Conservation (phyloP, 1,139 yeast species). For the Zygosaccharomyces sapae region DNA sequence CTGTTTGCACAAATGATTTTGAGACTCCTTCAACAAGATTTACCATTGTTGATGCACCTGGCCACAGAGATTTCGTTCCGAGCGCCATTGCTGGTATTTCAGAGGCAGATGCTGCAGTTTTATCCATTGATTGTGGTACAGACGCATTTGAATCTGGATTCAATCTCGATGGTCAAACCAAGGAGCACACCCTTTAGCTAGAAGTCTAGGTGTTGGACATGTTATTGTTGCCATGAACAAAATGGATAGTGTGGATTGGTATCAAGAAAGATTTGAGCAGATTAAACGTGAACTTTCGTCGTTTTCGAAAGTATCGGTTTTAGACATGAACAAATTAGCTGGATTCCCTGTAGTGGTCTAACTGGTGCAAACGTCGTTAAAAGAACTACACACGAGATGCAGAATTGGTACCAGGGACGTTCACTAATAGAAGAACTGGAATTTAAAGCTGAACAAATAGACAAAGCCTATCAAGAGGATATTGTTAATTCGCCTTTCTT, state of each 20-base stretch:
- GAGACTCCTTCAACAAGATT: constrained; percentile 63
- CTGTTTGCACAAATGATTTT: constrained; percentile 79
- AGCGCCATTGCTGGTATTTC: constrained; percentile 97
- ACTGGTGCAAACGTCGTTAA: constrained; percentile 73
- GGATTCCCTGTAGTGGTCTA: constrained; percentile 84
- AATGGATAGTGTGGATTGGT: constrained; percentile 75
- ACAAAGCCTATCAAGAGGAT: constrained; percentile 29
- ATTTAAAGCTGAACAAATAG: constrained; percentile 31
- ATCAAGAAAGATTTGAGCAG: constrained; percentile 56
- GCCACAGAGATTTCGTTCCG: constrained; percentile 96
- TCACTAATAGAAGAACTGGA: constrained; percentile 60
- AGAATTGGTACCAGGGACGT: constrained; percentile 52
- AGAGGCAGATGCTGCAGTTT: constrained; percentile 62
- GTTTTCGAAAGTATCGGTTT: constrained; percentile 68
- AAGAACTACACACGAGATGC: constrained; percentile 32
- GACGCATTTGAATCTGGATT: constrained; percentile 92
- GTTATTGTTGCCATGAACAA: constrained; percentile 82
- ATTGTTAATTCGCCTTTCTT: constrained; percentile 37
- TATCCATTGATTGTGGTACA: constrained; percentile 60
- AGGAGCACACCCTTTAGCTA: constrained; percentile 82
- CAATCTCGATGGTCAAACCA: constrained; percentile 83
- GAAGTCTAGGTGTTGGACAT: constrained; percentile 72
- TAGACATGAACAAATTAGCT: constrained; percentile 46
- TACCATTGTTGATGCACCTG: constrained; percentile 96
- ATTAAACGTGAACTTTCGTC: constrained; percentile 56